Percentiles rank a stretch among this genome's conserved stretches.
Evolutionary conservation across 2,329 filamentous ascomycete species (phyloP).

Genomic region (Trichoderma hamatum): DNA sequence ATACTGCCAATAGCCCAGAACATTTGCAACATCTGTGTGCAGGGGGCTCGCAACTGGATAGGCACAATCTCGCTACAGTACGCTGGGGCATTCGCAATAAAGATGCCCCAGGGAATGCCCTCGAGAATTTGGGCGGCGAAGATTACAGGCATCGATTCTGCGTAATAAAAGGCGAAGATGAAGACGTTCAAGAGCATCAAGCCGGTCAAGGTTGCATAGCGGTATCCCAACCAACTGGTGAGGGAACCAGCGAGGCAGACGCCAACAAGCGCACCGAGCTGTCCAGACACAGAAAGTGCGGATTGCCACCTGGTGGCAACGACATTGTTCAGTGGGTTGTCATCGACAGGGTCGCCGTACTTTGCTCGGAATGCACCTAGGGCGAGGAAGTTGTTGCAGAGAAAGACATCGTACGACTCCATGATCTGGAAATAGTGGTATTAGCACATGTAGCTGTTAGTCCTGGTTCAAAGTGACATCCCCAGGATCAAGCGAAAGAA

Average conservation of each 20-base stretch:
- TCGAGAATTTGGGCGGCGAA: constrained; percentile 13
- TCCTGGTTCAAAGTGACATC: neutral
- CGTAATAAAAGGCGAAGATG: constrained; percentile 13
- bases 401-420: constrained; percentile 16
- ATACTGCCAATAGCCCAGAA: constrained; percentile 14
- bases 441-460: neutral
- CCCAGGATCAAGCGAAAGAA: neutral
- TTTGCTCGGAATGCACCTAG: constrained; percentile 12
- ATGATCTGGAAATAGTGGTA: neutral
- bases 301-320: constrained; percentile 7
- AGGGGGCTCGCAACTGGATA: constrained; percentile 8
- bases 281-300: constrained; percentile 9
- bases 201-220: constrained; percentile 4
- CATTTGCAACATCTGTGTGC: constrained; percentile 11
- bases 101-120: constrained; percentile 10
- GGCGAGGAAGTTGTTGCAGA: constrained; percentile 12
- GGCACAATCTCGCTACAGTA: constrained; percentile 11
- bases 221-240: constrained; percentile 7
- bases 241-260: constrained; percentile 2
- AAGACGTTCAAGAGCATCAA: constrained; percentile 7
- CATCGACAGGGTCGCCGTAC: constrained; percentile 1
- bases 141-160: constrained; percentile 3
- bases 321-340: neutral
- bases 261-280: constrained; percentile 13
- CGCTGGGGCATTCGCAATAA: constrained; percentile 7